phyloP scores from a whole-genome alignment of 768 basidiomycete species.

The Pisolithus microcarpus region DNA sequence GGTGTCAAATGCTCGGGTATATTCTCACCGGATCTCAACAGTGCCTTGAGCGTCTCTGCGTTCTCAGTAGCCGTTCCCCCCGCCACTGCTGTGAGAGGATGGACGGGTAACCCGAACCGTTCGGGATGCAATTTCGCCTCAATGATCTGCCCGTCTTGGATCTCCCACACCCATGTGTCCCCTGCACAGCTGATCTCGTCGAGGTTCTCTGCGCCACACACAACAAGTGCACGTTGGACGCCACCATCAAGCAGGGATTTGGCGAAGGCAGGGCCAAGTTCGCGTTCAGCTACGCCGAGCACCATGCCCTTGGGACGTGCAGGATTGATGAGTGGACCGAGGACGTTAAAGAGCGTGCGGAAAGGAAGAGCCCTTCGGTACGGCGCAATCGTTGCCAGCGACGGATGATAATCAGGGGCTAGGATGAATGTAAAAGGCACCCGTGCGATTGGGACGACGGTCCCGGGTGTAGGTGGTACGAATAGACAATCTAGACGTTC shows the following conservation, averaged over 20 bases:
- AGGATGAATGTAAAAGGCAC: constrained; percentile 90
- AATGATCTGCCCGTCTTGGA: constrained; percentile 60
- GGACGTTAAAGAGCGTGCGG: constrained; percentile 92
- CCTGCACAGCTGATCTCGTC: constrained; percentile 97
- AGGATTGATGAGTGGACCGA: constrained; percentile 93
- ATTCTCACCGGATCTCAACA: constrained; percentile 53
- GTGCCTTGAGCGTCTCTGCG: constrained; percentile 57
- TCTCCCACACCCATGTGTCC: constrained; percentile 77
- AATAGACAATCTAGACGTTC: constrained; percentile 78
- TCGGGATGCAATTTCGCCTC: constrained; percentile 57
- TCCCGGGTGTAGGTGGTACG: constrained; percentile 44
- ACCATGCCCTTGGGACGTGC: constrained; percentile 83
- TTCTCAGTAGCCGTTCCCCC: constrained; percentile 78
- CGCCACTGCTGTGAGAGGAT: constrained; percentile 62
- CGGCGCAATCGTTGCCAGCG: constrained; percentile 74
- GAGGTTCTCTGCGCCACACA: constrained; percentile 85
- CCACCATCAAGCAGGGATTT: constrained; percentile 64
- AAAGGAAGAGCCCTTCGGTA: constrained; percentile 84
- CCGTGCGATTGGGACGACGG: constrained; percentile 42
- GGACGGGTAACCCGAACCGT: constrained; percentile 69
- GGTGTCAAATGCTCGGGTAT: constrained; percentile 54
- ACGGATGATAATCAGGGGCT: constrained; percentile 89
- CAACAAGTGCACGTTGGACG: constrained; percentile 80
- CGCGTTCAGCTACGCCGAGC: constrained; percentile 78
- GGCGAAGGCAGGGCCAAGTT: constrained; percentile 78